These are phyloP conservation scores for Pogostemon cablin DNA, from an alignment of 257 asterid species.

Conservation along the genomic window DNA sequence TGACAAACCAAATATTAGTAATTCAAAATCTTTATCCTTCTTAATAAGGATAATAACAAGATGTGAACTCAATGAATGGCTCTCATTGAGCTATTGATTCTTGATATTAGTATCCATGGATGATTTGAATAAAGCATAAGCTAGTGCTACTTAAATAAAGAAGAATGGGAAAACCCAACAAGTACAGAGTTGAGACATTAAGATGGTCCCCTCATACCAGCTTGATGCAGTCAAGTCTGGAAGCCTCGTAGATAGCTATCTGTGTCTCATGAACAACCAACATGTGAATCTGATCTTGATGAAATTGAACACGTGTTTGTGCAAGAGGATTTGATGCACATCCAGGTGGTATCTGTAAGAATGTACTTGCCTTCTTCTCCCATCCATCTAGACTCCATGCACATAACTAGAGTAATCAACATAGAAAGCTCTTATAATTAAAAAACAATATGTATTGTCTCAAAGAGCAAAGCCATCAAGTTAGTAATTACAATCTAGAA, in stretches of 20 bases:
- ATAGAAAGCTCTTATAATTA: slow-evolving; percentile 14
- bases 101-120: too few relatives aligned
- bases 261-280: slow-evolving; percentile 64
- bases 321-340: slow-evolving; percentile 44
- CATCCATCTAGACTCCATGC: slow-evolving; percentile 65
- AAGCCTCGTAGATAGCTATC: slow-evolving; percentile 56
- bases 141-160: too few relatives aligned
- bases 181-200: background rate
- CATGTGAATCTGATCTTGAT: slow-evolving; percentile 64
- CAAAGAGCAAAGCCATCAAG: background rate
- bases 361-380: slow-evolving; percentile 55
- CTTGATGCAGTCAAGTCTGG: slow-evolving; percentile 56
- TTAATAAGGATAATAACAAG: background rate
- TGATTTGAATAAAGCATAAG: too few relatives aligned
- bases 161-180: background rate
- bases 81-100: too few relatives aligned
- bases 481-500: background rate
- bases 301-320: slow-evolving; percentile 65
- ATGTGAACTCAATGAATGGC: too few relatives aligned
- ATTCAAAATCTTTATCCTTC: slow-evolving; percentile 3
- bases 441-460: background rate
- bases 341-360: slow-evolving; percentile 49
- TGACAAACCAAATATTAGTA: slow-evolving; percentile 38
- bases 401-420: slow-evolving; percentile 50
- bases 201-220: slow-evolving; percentile 44